These are phyloP conservation scores for Patellifolia procumbens DNA, from an alignment of 179 eudicot genomes.

Conservation along the genomic window DNA sequence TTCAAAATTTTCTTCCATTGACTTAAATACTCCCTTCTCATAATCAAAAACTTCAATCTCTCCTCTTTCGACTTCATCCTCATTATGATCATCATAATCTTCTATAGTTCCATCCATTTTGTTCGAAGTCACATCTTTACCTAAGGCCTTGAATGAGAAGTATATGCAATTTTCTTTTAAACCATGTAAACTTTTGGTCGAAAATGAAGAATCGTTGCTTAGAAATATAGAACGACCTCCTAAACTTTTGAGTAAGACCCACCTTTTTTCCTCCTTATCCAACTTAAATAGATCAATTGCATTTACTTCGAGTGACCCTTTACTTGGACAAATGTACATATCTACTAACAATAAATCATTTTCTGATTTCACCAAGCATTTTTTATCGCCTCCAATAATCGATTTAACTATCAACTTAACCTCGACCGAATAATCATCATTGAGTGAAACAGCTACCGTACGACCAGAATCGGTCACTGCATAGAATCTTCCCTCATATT, in stretches of 20 bases:
- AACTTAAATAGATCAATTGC: slow-evolving; percentile 37
- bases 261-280: slow-evolving; percentile 19
- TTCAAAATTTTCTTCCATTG: slow-evolving; percentile 25
- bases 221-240: slow-evolving; percentile 27
- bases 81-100: neutral
- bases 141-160: slow-evolving; percentile 23
- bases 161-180: slow-evolving; percentile 35
- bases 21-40: slow-evolving; percentile 25
- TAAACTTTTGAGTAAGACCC: slow-evolving; percentile 30
- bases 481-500: slow-evolving; percentile 26
- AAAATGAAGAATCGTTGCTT: slow-evolving; percentile 30
- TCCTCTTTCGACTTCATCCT: slow-evolving; percentile 9
- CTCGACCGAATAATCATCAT: neutral
- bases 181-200: slow-evolving; percentile 10
- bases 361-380: slow-evolving; percentile 30
- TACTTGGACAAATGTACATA: slow-evolving; percentile 25
- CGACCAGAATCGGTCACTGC: slow-evolving; percentile 39
- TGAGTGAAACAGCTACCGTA: slow-evolving; percentile 23
- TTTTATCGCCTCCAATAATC: slow-evolving; percentile 37
- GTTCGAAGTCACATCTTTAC: slow-evolving; percentile 3
- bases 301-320: slow-evolving; percentile 21
- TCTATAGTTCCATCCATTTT: neutral
- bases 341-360: slow-evolving; percentile 31
- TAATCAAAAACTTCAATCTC: slow-evolving; percentile 38
- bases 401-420: slow-evolving; percentile 28